Base-by-base conservation (phyloP, 176 grass and related monocot genomes). In the Oryza brachyantha region DNA sequence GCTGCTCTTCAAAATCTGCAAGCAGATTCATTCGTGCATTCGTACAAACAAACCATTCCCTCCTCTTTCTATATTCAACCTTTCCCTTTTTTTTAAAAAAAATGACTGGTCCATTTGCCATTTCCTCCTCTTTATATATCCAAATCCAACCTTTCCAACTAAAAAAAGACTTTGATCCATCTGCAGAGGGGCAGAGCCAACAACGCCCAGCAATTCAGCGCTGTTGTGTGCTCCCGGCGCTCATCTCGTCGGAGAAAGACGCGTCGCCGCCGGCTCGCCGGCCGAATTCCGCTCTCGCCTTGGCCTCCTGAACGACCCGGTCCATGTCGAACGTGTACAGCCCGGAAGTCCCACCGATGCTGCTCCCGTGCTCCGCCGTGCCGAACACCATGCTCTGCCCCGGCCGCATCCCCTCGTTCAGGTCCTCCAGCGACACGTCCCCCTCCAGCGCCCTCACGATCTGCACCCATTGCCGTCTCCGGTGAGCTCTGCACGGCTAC, bases 401-500 rank as follows among this genome's bases (percentile, higher is more conserved):
- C 17, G 83, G 79, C 59, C 76, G 84, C 79, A 88, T 27, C 67
- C 85, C 92, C 39, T 91, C 85, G 43, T 86, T 91, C 25, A 94
- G 70, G 80, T 91, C 92, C 76, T 94, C 92, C 17, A 91, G 60
- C 26, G 88, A 88, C 66, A 94, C 64, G 14, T 82, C 86, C 10
- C 92, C 92, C 67, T 94, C 86, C 71, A 94, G 21, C 50, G 92
- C 92, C 66, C 86, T 73, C 59, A 94, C 88, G 45, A 94, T 88
- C 86, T 93, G 63, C 79, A 79, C 43, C 43, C 43, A 54, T 29
- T 5, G 3, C 14, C 77, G 24, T 24, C 22, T 25, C 28, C 61
- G 37, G 29, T 64, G 75, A 76, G 28, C 28, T 13, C 57, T 12
- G 0, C 31, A 69, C 52, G 5, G 35, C 31, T 22, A 39, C 17